Base-by-base conservation (phyloP, 106 monocot genomes). In the Apostasia shenzhenica region DNA sequence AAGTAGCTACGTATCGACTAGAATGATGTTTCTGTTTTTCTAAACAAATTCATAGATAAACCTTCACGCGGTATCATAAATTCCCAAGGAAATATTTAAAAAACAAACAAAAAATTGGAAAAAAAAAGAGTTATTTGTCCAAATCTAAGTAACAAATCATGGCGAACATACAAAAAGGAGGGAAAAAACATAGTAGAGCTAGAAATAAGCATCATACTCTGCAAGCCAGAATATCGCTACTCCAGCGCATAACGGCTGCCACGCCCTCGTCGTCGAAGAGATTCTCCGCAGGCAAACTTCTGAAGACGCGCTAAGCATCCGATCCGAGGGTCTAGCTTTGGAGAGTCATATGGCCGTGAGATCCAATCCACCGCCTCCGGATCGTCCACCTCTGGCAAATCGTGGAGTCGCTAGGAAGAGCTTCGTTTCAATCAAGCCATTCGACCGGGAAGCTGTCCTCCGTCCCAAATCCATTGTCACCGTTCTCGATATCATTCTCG, bases 361-460 rank as follows among this genome's bases (percentile, higher is more conserved):
- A 79, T 99, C 97, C 62, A 99, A 57, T 99, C 92, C 49, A 85
- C 75, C 55, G 92, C 71, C 26, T 77, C 74, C 52, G 97, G 87
- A 53, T 92, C 77, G 55, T 92, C 97, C 40, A 92, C 69, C 6
- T 76, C 82, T 41, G 57, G 57, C 6, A 99, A 85, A 77, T 92
- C 87, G 74, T 90, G 97, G 74, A 99, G 86, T 78, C 92, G n/a
- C n/a, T n/a, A n/a, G 97, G 72, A 69, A 99, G 86, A 89, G 89
- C 48, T 87, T 87, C 10, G 92, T n/a, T n/a, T n/a, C n/a, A 80
- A 68, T 99, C 97, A 48, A 99, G 87, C 67, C 63, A 82, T n/a
- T n/a, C 57, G 54, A 38, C 26, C 48, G 51, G 26, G n/a, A n/a
- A 1, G 67, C 69, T 37, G 61, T 73, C 7, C 5, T 61, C 48